phyloP scores from a whole-genome alignment of 129 eudicot genomes.

The Tagetes erecta region DNA sequence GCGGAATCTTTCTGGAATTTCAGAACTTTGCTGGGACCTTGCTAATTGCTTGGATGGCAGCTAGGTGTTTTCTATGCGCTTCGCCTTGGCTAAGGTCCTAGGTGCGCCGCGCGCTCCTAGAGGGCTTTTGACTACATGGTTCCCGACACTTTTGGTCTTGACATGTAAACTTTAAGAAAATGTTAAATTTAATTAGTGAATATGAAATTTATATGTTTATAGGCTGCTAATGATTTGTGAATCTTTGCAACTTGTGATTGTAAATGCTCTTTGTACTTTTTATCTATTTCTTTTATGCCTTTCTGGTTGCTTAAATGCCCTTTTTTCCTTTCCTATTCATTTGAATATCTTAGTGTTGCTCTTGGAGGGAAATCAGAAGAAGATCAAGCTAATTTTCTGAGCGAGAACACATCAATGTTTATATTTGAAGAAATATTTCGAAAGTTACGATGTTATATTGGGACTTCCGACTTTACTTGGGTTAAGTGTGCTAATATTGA shows the following conservation, averaged over 20 bases:
- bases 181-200: background rate
- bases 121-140: background rate
- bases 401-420: constrained; percentile 47
- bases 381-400: constrained; percentile 50
- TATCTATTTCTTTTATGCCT: background rate
- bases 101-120: no score
- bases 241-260: constrained; percentile 9
- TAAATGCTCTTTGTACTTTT: background rate
- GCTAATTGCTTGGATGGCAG: no score
- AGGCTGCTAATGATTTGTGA: constrained; percentile 8
- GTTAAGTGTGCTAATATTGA: constrained; percentile 47
- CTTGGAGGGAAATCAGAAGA: constrained; percentile 69
- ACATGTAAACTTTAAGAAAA: background rate
- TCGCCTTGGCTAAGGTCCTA: no score
- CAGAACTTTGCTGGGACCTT: no score
- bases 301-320: background rate
- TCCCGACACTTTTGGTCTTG: background rate
- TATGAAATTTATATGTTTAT: background rate
- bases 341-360: constrained; percentile 60
- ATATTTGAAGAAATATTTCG: constrained; percentile 54
- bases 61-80: no score
- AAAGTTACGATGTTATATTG: constrained; percentile 48
- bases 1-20: no score
- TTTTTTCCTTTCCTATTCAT: constrained; percentile 5
- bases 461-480: constrained; percentile 57